Evolutionary conservation across 345 rosid genomes (phyloP).

Genomic region (Theobroma cacao): DNA sequence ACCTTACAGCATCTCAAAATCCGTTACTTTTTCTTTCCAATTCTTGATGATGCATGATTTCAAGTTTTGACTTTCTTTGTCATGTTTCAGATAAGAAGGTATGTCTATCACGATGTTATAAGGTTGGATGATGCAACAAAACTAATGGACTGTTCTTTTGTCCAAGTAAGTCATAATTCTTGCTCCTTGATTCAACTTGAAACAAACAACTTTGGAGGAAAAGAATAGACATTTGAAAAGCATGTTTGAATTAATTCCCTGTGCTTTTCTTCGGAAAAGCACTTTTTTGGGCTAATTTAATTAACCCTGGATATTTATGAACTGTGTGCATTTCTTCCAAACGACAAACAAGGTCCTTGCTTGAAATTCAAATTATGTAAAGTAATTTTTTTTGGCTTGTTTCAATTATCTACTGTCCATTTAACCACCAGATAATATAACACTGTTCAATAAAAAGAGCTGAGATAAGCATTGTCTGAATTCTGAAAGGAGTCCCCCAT

Average conservation of each 20-base stretch:
- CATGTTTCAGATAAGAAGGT: constrained; percentile 71
- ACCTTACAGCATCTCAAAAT: neutral
- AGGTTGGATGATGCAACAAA: constrained; percentile 67
- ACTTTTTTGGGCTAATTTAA: neutral
- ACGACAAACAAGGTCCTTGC: neutral
- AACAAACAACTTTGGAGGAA: neutral
- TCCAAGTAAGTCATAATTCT: constrained; percentile 50
- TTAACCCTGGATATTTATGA: neutral
- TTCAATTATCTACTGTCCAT: neutral
- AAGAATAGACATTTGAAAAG: neutral
- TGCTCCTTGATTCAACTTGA: neutral
- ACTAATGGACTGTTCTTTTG: constrained; percentile 67
- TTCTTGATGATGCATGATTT: neutral
- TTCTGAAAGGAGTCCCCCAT: neutral
- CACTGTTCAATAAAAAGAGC: neutral
- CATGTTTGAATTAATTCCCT: constrained; percentile 8
- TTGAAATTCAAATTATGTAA: neutral
- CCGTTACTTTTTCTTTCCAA: neutral
- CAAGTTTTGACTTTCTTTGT: neutral
- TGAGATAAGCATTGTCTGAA: neutral
- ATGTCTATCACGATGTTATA: constrained; percentile 79
- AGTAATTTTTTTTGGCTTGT: neutral
- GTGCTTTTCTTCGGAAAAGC: neutral
- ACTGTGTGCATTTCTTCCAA: neutral
- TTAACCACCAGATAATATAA: neutral